These are phyloP conservation scores for Opeltia flavorubescens DNA, from an alignment of 495 filamentous ascomycete genomes.

Conservation along the genomic window DNA sequence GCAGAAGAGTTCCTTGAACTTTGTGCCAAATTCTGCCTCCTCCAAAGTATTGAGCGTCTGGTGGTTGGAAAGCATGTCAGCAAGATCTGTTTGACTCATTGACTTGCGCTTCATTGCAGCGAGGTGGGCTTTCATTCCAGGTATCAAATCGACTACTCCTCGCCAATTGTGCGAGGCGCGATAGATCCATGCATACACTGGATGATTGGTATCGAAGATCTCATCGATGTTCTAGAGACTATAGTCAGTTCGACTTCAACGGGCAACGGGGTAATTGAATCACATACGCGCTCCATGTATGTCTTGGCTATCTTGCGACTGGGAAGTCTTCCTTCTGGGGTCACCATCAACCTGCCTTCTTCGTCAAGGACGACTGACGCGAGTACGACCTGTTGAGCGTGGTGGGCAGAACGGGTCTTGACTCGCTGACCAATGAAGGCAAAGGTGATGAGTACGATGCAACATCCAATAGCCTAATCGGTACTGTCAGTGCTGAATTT, in stretches of 20 bases:
- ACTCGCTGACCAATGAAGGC: conserved; percentile 42
- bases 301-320: conserved; percentile 65
- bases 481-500: neutral
- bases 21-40: conserved; percentile 47
- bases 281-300: conserved; percentile 51
- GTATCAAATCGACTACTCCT: conserved; percentile 49
- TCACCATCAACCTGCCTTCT: conserved; percentile 64
- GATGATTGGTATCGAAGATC: conserved; percentile 59
- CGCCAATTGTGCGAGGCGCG: conserved; percentile 65
- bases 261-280: neutral
- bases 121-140: conserved; percentile 40
- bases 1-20: conserved; percentile 83
- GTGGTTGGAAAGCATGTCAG: conserved; percentile 28
- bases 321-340: conserved; percentile 66
- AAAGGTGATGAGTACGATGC: conserved; percentile 40
- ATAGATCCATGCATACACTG: conserved; percentile 79
- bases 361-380: conserved; percentile 64
- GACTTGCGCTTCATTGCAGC: conserved; percentile 11
- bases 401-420: conserved; percentile 39
- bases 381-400: conserved; percentile 66
- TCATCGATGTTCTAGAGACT: conserved; percentile 50
- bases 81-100: conserved; percentile 19
- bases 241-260: neutral
- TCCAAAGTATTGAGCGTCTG: conserved; percentile 19
- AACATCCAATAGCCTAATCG: conserved; percentile 43